These are phyloP conservation scores for Fusarium solani-melongenae DNA, from an alignment of 2,329 filamentous ascomycete genomes.

Conservation along the genomic window DNA sequence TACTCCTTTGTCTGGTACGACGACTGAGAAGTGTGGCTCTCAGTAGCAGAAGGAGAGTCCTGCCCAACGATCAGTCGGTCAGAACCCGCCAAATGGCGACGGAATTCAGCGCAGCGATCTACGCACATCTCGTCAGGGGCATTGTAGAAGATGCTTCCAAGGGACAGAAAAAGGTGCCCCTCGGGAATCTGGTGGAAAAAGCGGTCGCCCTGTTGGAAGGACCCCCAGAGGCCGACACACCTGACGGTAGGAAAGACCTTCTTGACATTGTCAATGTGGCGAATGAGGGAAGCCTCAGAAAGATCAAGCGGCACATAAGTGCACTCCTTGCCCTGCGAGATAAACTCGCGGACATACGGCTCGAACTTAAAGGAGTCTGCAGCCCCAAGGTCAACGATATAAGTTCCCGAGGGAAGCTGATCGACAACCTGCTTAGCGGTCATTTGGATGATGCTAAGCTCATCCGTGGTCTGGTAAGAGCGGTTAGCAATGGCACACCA, in stretches of 20 bases:
- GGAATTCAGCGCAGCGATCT: constrained; percentile 32
- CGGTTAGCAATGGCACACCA: constrained; percentile 29
- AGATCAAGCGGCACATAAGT: constrained; percentile 35
- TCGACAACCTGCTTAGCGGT: constrained; percentile 25
- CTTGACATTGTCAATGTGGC: constrained; percentile 25
- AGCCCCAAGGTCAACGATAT: constrained; percentile 35
- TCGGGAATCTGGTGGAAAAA: constrained; percentile 15
- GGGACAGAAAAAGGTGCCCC: constrained; percentile 23
- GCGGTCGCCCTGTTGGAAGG: constrained; percentile 31
- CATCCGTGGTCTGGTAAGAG: constrained; percentile 34
- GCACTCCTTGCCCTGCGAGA: constrained; percentile 22
- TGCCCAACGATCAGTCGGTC: constrained; percentile 31
- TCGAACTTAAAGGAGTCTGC: constrained; percentile 37
- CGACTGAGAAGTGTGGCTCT: background rate
- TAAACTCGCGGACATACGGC: constrained; percentile 30
- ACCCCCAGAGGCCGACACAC: constrained; percentile 33
- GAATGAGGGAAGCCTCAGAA: background rate
- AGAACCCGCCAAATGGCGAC: constrained; percentile 7
- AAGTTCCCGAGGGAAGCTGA: constrained; percentile 4
- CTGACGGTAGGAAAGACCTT: constrained; percentile 12
- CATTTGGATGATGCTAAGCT: constrained; percentile 28
- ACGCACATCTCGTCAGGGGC: constrained; percentile 24
- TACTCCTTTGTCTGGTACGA: constrained; percentile 31
- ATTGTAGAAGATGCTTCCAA: constrained; percentile 36
- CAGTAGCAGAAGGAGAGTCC: constrained; percentile 14